A percentile compares a stretch with the other conserved stretches of the same genome.
Conservation (phyloP, 768 basidiomycete species). For the Pleurotus tuber-regium region DNA sequence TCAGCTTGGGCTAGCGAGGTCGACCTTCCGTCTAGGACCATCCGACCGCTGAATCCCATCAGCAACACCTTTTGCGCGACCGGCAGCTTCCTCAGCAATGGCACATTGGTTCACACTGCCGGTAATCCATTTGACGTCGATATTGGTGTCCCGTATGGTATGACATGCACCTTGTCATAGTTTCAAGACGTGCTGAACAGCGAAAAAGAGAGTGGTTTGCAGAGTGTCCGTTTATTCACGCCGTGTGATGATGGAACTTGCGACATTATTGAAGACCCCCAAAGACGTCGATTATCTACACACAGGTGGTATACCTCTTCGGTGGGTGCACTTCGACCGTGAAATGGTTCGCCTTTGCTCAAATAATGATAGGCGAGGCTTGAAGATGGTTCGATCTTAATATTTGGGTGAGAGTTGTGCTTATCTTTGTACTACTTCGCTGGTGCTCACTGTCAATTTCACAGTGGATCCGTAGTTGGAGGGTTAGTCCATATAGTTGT, state of each 20-base stretch:
- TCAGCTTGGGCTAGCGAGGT: slow-evolving; percentile 45
- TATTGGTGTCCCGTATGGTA: too few relatives aligned
- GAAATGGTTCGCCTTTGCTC: not conserved
- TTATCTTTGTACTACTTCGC: not conserved
- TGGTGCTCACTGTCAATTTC: not conserved
- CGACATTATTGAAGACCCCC: slow-evolving; percentile 34
- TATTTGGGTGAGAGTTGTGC: slow-evolving; percentile 12
- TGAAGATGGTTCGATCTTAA: slow-evolving; percentile 21
- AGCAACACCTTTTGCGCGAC: slow-evolving; percentile 42
- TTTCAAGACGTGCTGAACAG: too few relatives aligned
- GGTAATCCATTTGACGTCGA: slow-evolving; percentile 12
- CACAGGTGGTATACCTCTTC: slow-evolving; percentile 41
- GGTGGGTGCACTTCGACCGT: slow-evolving; percentile 18
- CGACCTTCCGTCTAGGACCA: slow-evolving; percentile 37
- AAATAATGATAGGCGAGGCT: slow-evolving; percentile 14
- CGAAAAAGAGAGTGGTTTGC: slow-evolving; percentile 34
- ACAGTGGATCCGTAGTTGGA: too few relatives aligned
- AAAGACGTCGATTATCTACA: slow-evolving; percentile 29
- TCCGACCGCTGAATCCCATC: slow-evolving; percentile 29
- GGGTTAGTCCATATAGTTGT: slow-evolving; percentile 19
- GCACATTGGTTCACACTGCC: slow-evolving; percentile 32
- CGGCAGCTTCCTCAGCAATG: slow-evolving; percentile 39
- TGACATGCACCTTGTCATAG: too few relatives aligned
- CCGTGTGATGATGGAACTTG: slow-evolving; percentile 34
- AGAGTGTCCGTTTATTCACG: slow-evolving; percentile 35